Percentiles rank a stretch among this genome's conserved stretches.
Conservation (phyloP, 2,329 filamentous ascomycete genomes). For the Calonectria crousiana region DNA sequence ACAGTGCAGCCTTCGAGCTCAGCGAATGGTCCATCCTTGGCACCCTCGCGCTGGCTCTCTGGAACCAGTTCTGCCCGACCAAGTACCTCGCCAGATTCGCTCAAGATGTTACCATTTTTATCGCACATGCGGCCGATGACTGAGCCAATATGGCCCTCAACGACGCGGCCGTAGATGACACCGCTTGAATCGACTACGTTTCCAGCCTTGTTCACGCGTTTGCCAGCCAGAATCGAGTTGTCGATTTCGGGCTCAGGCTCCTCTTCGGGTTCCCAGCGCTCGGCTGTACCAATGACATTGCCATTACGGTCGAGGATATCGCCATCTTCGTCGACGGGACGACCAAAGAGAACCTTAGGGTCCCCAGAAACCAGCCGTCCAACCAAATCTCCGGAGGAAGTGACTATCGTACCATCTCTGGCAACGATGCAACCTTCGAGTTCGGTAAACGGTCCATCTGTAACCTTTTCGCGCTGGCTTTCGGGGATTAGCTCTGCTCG, state of each 20-base stretch:
- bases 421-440: conserved; percentile 73
- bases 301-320: conserved; percentile 84
- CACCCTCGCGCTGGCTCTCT: conserved; percentile 57
- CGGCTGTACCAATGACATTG: conserved; percentile 68
- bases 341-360: conserved; percentile 77
- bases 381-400: conserved; percentile 76
- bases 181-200: conserved; percentile 70
- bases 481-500: conserved; percentile 68
- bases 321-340: conserved; percentile 83
- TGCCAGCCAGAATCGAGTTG: conserved; percentile 64
- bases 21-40: conserved; percentile 76
- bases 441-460: conserved; percentile 77
- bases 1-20: conserved; percentile 79
- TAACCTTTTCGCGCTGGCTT: conserved; percentile 70
- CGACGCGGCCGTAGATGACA: conserved; percentile 74
- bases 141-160: conserved; percentile 72
- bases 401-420: conserved; percentile 75
- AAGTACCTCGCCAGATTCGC: conserved; percentile 74
- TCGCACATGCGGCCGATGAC: conserved; percentile 78
- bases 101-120: conserved; percentile 77
- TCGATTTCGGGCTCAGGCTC: conserved; percentile 65
- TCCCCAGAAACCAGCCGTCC: conserved; percentile 80
- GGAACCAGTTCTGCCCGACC: conserved; percentile 70
- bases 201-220: conserved; percentile 70
- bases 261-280: conserved; percentile 63